Evolutionary conservation across 208 protist genomes (phyloP), one percentile per base, ranked within the genome.

Genomic region (Angomonas deanei): DNA sequence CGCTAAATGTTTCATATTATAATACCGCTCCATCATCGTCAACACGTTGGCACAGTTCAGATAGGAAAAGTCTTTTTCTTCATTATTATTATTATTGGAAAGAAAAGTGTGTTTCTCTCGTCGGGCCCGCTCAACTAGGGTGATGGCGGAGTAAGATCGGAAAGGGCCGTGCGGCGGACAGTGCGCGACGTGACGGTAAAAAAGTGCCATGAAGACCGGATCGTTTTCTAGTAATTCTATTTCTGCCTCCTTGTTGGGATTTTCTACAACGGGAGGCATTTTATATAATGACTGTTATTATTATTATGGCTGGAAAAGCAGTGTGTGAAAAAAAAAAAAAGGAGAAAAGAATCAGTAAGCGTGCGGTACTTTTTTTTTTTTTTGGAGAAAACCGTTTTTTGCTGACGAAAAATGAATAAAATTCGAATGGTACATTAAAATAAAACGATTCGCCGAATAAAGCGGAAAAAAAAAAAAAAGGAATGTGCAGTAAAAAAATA

Each of bases 391-490:
- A 17, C 8, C 23, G 19, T 28, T 53, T 53, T 61, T 19, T 24
- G 24, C 3, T 26, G 15, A 63, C 28, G 5, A 65, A 65, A 65
- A 46, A 31, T 17, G 33, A 50, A n/a, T n/a, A 50, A 19, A 62
- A 46, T 46, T 28, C 38, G 6, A 49, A 62, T 23, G n/a, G 4
- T 3, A 58, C 21, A 59, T 42, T 15, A 42, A 42, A 42, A 42
- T n/a, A 42, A 42, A 42, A 42, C 36, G 15, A n/a, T 42, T 42
- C 36, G 15, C 36, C 15, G 36, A 42, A 42, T n/a, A 42, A 42
- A 42, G 36, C 11, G 8, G 55, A 69, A 8, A 19, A 70, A 48
- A 59, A 64, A 70, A 64, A 64, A 34, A 62, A 70, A 61, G 39
- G 26, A 56, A 23, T n/a, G 15, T n/a, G 36, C 11, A n/a, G 8